phyloP scores from a whole-genome alignment of 768 basidiomycete species.

The Mycena leptocephala region DNA sequence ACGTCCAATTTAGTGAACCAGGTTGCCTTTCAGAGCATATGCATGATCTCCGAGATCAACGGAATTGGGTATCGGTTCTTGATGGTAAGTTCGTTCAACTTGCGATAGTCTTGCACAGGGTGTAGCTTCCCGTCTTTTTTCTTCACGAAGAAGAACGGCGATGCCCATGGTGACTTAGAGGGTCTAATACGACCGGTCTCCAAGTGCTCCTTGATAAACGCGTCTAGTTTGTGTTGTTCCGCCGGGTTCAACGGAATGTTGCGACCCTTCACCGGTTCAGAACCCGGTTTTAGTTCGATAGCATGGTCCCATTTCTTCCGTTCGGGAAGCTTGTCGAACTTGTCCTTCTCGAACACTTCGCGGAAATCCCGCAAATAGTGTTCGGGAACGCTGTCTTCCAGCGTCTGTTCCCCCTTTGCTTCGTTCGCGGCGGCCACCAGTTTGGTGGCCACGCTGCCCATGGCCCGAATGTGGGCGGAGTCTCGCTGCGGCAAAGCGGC shows the following conservation, averaged over 20 bases:
- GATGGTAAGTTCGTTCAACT: background rate
- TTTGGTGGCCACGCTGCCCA: background rate
- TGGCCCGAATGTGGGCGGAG: background rate
- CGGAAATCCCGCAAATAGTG: background rate
- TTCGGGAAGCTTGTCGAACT: background rate
- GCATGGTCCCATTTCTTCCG: background rate
- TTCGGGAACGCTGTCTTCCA: background rate
- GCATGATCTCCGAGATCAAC: background rate
- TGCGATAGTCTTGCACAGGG: background rate
- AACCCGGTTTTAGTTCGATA: background rate
- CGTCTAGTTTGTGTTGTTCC: background rate
- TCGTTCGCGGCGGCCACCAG: background rate
- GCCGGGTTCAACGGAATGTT: background rate
- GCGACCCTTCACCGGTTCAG: background rate
- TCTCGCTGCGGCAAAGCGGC: background rate
- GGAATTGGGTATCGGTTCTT: background rate
- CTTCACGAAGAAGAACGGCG: background rate
- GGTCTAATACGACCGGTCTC: background rate
- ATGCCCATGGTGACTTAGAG: too few species aligned
- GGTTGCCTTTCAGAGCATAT: constrained; percentile 14
- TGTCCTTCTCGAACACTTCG: background rate
- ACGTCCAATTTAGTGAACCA: constrained; percentile 57
- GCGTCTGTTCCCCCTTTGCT: background rate
- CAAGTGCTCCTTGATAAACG: background rate
- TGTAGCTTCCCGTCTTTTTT: background rate